Evolutionary conservation across 768 basidiomycete species (phyloP), one percentile per base, ranked within the genome.

Genomic region (Suillus subaureus): DNA sequence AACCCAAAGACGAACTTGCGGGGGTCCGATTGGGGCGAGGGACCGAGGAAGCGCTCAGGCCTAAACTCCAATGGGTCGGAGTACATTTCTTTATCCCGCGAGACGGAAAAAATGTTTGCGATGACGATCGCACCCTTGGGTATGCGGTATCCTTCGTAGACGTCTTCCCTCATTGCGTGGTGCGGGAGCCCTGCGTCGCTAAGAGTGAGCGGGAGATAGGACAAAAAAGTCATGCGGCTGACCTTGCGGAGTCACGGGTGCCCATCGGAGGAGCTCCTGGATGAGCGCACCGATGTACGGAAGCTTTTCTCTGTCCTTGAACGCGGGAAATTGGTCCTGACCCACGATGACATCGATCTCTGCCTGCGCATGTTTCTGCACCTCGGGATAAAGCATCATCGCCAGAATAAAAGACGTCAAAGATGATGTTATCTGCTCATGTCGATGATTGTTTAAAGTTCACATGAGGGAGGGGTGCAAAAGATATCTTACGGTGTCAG

Each of bases 281-380:
- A 73, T 61, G 31, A 74, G 9, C 2, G 68, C 47, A 23, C 47
- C 13, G 13, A 49, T 49, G 23, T 49, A 49, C 11, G 47, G 6
- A 49, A 49, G 47, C 72, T 54, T 70, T 0, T 62, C 55, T 6
- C 70, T 68, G 55, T 77, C 74, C 3, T 69, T 56, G 26, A 72
- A 74, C 1, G 70, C 73, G 7, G 75, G 74, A 28, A 75, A 47
- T 55, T 58, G 62, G 15, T 66, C 61, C 2, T 47, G 39, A 8
- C 75, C 75, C 21, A 78, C 68, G 0, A 77, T 68, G 0, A 55
- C 13, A 39, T 74, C 74, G 18, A 78, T 62, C 51, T 78, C 75
- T 42, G 64, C 64, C 55, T 73, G 75, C 0, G 70, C 75, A 49
- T 69, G 75, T 47, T 66, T 66, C 68, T 73, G 67, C 26, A 73